Evolutionary conservation across 441 rosid species (phyloP), one percentile per base, ranked within the genome.

Genomic region (Daphne laureola): DNA sequence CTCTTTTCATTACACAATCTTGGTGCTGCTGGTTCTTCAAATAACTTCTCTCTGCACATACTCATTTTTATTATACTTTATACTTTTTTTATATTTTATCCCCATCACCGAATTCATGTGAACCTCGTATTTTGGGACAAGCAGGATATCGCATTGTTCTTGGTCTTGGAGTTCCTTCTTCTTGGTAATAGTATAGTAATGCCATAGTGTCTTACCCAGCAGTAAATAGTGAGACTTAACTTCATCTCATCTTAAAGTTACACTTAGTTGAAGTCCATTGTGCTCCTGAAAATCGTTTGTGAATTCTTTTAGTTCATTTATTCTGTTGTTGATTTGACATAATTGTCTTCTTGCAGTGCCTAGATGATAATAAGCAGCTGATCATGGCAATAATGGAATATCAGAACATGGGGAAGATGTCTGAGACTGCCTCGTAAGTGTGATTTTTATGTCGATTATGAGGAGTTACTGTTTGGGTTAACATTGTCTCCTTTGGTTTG

Each of bases 311-410:
- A 4, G 12, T 17, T 18, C 23, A 18, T 47, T 18, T 16, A 4
- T 17, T 47, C 8, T 31, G 38, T 8, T 7, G 38, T 5, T 17
- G 26, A 47, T 13, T 5, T 17, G 26, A 47, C 25, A 17, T 23
- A 12, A 8, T 17, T 17, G 23, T 18, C 43, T 49, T 36, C 50
- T 42, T 61, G 51, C 57, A 56, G 69, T 65, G 18, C 47, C 64
- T 70, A 46, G 74, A 70, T 21, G 74, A 70, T 61, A 70, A 70
- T 54, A 70, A 57, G 47, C 61, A 70, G 67, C 53, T 70, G 70
- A 65, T 70, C 7, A 43, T 70, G 57, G 70, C 59, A 23, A 65
- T 70, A 53, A 14, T 65, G 70, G 70, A 70, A 26, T 38, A 57
- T 50, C 66, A 70, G 17, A 61, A 52, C 47, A 59, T 47, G 52